These are phyloP conservation scores for Aureobasidium subglaciale DNA, from an alignment of 2,329 filamentous ascomycete genomes.

Conservation along the genomic window DNA sequence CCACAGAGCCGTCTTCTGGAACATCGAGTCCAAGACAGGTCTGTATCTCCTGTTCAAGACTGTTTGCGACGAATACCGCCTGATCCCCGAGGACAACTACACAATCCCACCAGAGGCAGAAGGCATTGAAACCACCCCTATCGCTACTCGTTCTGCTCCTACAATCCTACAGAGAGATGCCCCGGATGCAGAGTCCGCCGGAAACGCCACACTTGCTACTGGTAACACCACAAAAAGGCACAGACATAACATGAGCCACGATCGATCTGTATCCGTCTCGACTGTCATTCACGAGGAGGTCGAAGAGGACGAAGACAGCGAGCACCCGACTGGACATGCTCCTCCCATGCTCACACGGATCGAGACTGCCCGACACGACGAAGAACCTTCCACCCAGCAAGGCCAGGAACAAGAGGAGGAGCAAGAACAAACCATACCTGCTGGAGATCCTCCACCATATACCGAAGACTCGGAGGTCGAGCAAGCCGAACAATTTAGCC, in stretches of 20 bases:
- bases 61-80: constrained; percentile 83
- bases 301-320: constrained; percentile 48
- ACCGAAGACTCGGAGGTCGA: constrained; percentile 22
- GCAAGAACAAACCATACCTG: background rate
- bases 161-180: constrained; percentile 2
- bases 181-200: constrained; percentile 26
- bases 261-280: constrained; percentile 63
- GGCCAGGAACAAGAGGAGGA: background rate
- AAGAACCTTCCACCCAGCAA: background rate
- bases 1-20: constrained; percentile 91
- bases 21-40: constrained; percentile 82
- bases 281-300: constrained; percentile 80
- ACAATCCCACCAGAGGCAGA: constrained; percentile 91
- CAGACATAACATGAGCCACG: constrained; percentile 66
- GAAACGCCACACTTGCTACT: constrained; percentile 44
- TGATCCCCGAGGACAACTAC: constrained; percentile 90
- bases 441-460: constrained; percentile 7
- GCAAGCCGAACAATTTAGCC: constrained; percentile 18
- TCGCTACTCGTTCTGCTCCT: constrained; percentile 4
- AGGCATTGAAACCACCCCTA: constrained; percentile 54
- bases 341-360: background rate
- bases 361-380: background rate
- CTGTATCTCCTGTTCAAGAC: constrained; percentile 96
- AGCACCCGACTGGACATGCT: background rate
- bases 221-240: constrained; percentile 74